Percentiles rank a stretch among this genome's conserved stretches.
Evolutionary conservation across 208 protist species (phyloP).

Genomic region (Wallacemonas sp.): DNA sequence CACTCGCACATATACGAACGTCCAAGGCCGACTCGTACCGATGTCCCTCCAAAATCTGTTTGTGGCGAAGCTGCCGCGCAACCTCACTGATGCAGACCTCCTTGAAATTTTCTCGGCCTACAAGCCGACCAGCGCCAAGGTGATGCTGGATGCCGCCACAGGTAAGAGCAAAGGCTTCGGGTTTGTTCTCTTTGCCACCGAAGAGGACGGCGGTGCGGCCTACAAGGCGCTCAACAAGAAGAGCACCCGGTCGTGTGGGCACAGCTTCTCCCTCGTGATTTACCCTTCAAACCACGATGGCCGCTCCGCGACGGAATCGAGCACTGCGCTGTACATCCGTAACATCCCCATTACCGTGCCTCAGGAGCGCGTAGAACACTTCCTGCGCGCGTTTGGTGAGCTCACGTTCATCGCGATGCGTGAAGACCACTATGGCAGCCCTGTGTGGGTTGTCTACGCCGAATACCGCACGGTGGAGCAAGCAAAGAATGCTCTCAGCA

Average conservation of each 20-base stretch:
- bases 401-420: slow-evolving; percentile 77
- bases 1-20: not conserved
- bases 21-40: too few relatives aligned
- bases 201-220: slow-evolving; percentile 76
- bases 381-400: slow-evolving; percentile 57
- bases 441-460: slow-evolving; percentile 81
- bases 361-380: slow-evolving; percentile 53
- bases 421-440: slow-evolving; percentile 76
- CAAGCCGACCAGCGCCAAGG: slow-evolving; percentile 82
- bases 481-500: slow-evolving; percentile 49
- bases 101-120: slow-evolving; percentile 61
- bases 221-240: slow-evolving; percentile 62
- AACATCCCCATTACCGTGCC: slow-evolving; percentile 69
- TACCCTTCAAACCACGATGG: slow-evolving; percentile 79
- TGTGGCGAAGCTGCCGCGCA: slow-evolving; percentile 90
- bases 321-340: slow-evolving; percentile 72
- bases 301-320: slow-evolving; percentile 41
- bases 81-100: slow-evolving; percentile 74
- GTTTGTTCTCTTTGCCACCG: slow-evolving; percentile 93
- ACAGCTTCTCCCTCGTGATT: slow-evolving; percentile 71
- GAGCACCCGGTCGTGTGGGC: slow-evolving; percentile 31
- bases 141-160: slow-evolving; percentile 82
- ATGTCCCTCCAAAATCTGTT: slow-evolving; percentile 55
- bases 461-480: slow-evolving; percentile 71
- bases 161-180: slow-evolving; percentile 93